phyloP scores from a whole-genome alignment of 805 yeast genomes.

The Saturnispora bothae region DNA sequence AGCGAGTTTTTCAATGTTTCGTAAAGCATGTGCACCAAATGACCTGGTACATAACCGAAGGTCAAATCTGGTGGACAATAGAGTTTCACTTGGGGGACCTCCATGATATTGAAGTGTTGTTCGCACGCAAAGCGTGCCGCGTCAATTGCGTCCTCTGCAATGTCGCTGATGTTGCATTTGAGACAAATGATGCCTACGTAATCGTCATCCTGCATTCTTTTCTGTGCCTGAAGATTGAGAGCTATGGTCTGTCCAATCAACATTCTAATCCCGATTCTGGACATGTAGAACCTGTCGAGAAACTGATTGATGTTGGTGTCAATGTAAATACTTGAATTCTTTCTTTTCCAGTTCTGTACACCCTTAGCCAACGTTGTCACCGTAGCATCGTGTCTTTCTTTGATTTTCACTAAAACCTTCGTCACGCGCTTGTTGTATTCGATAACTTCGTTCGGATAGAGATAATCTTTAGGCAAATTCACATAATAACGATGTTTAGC shows the following conservation, averaged over 20 bases:
- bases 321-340: conserved; percentile 36
- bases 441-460: conserved; percentile 65
- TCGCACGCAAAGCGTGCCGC: conserved; percentile 86
- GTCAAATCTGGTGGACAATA: conserved; percentile 67
- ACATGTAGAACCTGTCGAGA: conserved; percentile 79
- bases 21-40: conserved; percentile 80
- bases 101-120: conserved; percentile 78
- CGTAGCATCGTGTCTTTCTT: conserved; percentile 82
- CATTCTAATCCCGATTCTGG: conserved; percentile 87
- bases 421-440: conserved; percentile 61
- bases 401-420: conserved; percentile 57
- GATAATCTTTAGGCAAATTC: conserved; percentile 39
- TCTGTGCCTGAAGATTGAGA: conserved; percentile 28
- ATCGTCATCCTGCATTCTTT: conserved; percentile 40
- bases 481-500: conserved; percentile 23
- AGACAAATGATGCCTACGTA: conserved; percentile 88
- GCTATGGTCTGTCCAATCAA: conserved; percentile 92
- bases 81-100: conserved; percentile 74
- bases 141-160: conserved; percentile 81
- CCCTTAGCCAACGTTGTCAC: conserved; percentile 90
- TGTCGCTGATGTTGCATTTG: conserved; percentile 70
- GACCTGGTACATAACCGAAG: conserved; percentile 91
- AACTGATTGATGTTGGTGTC: conserved; percentile 71
- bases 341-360: conserved; percentile 77
- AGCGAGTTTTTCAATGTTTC: conserved; percentile 81